Percentiles rank a stretch among this genome's conserved stretches.
Conservation (phyloP, 805 yeast genomes). For the Wickerhamomyces hampshirensis region DNA sequence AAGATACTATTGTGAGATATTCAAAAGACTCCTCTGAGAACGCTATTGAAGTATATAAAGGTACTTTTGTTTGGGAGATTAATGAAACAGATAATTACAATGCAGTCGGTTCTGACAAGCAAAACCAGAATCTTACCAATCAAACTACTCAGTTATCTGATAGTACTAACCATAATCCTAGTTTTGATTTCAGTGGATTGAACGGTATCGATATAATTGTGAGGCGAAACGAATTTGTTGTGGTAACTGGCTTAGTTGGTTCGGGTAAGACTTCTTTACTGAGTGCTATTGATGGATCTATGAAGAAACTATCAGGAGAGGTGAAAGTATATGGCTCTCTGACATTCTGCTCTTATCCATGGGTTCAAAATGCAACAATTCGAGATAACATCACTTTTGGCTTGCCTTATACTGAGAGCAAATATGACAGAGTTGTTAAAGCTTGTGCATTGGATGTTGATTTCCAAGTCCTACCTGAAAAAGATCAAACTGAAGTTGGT, state of each 20-base stretch:
- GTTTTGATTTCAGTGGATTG: constrained; percentile 35
- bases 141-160: constrained; percentile 2
- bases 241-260: constrained; percentile 77
- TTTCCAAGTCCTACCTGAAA: constrained; percentile 62
- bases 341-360: constrained; percentile 59
- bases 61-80: constrained; percentile 52
- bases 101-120: constrained; percentile 6
- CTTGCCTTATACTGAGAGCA: constrained; percentile 40
- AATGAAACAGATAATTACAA: no score
- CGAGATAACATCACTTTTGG: constrained; percentile 75
- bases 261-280: constrained; percentile 76
- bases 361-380: constrained; percentile 82
- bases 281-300: constrained; percentile 66
- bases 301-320: constrained; percentile 51
- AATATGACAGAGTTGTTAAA: constrained; percentile 49
- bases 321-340: constrained; percentile 50
- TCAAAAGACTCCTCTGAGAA: constrained; percentile 35
- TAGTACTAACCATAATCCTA: constrained; percentile 9
- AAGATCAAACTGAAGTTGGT: constrained; percentile 77
- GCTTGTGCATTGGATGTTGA: constrained; percentile 69
- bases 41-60: constrained; percentile 41
- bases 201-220: constrained; percentile 48
- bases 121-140: neutral
- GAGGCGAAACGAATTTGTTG: constrained; percentile 63
- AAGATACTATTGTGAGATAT: constrained; percentile 23